phyloP scores from a whole-genome alignment of 2,329 filamentous ascomycete species.

The Pseudonectria buxi region DNA sequence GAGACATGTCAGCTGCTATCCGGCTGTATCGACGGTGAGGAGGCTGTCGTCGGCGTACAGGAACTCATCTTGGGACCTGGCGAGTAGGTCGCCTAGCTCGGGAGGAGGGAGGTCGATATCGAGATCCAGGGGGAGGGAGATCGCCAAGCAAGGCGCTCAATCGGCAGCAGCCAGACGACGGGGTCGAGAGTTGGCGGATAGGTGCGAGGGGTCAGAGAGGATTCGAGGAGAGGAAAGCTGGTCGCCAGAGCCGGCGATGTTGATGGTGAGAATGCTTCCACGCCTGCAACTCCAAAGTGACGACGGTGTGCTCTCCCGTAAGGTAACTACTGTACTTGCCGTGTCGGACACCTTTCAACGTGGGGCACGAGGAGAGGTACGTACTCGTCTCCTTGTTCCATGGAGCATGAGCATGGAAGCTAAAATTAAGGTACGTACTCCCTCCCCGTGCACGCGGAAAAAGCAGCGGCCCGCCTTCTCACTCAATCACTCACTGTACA shows the following conservation, averaged over 20 bases:
- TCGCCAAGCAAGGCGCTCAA: conserved; percentile 12
- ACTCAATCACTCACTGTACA: background rate
- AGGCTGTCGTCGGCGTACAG: conserved; percentile 21
- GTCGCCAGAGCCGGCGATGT: no score
- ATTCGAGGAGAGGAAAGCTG: no score
- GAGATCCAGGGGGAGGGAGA: conserved; percentile 3
- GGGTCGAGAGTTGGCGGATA: no score
- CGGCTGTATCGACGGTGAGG: conserved; percentile 2
- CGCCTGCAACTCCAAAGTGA: no score
- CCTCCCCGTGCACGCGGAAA: conserved; percentile 2
- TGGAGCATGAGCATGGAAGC: no score
- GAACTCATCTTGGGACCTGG: conserved; percentile 35
- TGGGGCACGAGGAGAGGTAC: conserved; percentile 8
- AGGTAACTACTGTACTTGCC: conserved; percentile 3
- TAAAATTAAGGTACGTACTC: no score
- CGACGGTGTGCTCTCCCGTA: no score
- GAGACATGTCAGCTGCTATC: conserved; percentile 8
- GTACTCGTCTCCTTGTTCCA: conserved; percentile 7
- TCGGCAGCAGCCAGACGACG: background rate
- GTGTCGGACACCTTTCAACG: conserved; percentile 23
- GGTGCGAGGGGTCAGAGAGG: no score
- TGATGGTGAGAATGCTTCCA: no score
- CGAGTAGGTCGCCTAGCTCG: conserved; percentile 24
- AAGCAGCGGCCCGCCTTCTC: conserved; percentile 7
- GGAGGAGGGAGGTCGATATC: conserved; percentile 12